Evolutionary conservation across 1,139 yeast species (phyloP), one percentile per base, ranked within the genome.

Genomic region (Maudiozyma humilis): DNA sequence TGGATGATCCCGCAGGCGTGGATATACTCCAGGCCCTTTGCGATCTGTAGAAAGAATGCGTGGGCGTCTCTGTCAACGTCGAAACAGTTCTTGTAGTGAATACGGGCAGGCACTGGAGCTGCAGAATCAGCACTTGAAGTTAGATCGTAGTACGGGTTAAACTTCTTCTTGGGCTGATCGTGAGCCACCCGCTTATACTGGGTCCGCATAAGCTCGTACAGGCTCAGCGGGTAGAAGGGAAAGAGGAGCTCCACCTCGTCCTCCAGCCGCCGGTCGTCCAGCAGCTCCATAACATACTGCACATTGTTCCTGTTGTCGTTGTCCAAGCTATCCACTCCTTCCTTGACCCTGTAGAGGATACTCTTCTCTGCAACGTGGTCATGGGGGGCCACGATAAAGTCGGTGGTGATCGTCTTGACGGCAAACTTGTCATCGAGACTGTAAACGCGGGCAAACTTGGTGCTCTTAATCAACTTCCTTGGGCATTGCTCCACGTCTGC

Each of bases 1-100:
- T 89, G 97, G 14, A 89, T 87, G n/a, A 89, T 73, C 0, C 79
- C 79, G 2, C 69, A 54, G 0, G 60, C 51, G 47, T 81, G 93
- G 6, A 82, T 54, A 53, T 69, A 77, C 2, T 51, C 54, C 18
- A 84, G 57, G 0, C 79, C 91, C 1, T 54, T 50, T 0, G 74
- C 65, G 3, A 82, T 43, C 6, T 77, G 77, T 4, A 42, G 41
- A 6, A 73, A 56, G 8, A 80, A 69, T 0, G 49, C 47, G 2
- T 47, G 41, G 0, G 68, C 63, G 18, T 60, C 48, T 1, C 38
- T 47, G 25, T 51, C 43, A 1, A 56, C 46, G 34, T 53, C 55
- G 30, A 55, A 50, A 10, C 38, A 46, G 36, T 54, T 61, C 4
- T 29, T 36, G 38, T 47, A 51, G 10, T 23, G 27, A 6, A 34